phyloP scores from a whole-genome alignment of 192 early-diverging fungal genomes.

The Lunasporangiospora selenospora region DNA sequence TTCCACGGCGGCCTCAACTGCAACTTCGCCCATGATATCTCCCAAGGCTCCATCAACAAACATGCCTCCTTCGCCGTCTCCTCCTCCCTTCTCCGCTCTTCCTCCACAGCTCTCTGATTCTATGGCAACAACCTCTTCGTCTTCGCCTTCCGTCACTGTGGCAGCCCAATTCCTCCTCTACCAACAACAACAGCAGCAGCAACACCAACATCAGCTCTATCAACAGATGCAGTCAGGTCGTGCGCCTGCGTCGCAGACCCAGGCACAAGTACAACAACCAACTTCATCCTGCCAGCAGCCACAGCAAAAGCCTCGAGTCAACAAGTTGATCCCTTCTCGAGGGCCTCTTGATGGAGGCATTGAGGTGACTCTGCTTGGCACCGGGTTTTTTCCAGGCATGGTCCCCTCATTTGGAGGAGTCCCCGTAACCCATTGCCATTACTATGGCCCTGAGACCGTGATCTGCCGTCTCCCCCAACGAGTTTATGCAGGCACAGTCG shows the following conservation, averaged over 20 bases:
- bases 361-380: conserved; percentile 73
- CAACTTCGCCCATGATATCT: conserved; percentile 36
- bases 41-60: conserved; percentile 31
- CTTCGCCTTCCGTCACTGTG: conserved; percentile 1
- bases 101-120: neutral
- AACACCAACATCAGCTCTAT: too few species aligned
- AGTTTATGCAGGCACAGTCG: conserved; percentile 62
- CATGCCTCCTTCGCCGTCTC: conserved; percentile 33
- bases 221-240: too few species aligned
- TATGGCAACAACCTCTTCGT: neutral
- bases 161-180: conserved; percentile 18
- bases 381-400: conserved; percentile 71
- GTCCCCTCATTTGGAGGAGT: conserved; percentile 72
- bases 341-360: conserved; percentile 80
- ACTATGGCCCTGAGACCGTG: conserved; percentile 69
- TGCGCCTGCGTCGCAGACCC: too few species aligned
- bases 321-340: conserved; percentile 71
- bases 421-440: conserved; percentile 63
- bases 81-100: conserved; percentile 1
- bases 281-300: too few species aligned
- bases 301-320: conserved; percentile 50
- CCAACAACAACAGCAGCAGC: conserved; percentile 29
- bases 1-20: conserved; percentile 1
- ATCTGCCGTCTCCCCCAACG: conserved; percentile 75
- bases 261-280: too few species aligned